A percentile compares a stretch with the other conserved stretches of the same genome.
Evolutionary conservation across 768 basidiomycete species (phyloP).

Genomic region (Suillus subalutaceus): DNA sequence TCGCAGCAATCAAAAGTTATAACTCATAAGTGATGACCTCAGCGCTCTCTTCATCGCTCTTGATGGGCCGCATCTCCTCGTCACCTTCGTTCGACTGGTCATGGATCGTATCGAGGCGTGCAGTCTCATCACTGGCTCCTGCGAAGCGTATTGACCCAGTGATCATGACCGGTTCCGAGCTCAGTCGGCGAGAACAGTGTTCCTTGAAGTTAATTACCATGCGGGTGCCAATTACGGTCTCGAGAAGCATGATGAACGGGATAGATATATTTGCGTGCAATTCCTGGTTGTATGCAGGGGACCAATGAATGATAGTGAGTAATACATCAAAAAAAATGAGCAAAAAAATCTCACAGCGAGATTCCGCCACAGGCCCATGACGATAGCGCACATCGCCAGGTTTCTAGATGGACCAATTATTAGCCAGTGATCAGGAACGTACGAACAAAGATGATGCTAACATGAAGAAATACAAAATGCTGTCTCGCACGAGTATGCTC

Average conservation of each 20-base stretch:
- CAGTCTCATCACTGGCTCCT: slow-evolving; percentile 10
- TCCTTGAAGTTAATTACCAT: slow-evolving; percentile 36
- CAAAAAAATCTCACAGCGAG: slow-evolving; percentile 21
- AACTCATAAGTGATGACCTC: background rate
- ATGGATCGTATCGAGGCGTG: slow-evolving; percentile 19
- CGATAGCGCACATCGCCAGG: slow-evolving; percentile 24
- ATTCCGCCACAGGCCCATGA: slow-evolving; percentile 31
- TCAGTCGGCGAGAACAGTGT: slow-evolving; percentile 22
- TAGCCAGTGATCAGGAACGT: background rate
- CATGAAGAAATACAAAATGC: slow-evolving; percentile 35
- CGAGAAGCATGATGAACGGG: slow-evolving; percentile 35
- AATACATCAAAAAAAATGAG: background rate
- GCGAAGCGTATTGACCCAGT: slow-evolving; percentile 23
- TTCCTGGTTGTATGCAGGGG: slow-evolving; percentile 14
- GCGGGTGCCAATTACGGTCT: slow-evolving; percentile 32
- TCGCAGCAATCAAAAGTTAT: background rate
- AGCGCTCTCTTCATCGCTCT: background rate
- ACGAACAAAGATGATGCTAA: slow-evolving; percentile 15
- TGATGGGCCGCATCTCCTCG: background rate
- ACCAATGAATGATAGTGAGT: too few relatives aligned
- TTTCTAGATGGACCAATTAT: slow-evolving; percentile 22
- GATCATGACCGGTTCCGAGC: slow-evolving; percentile 12
- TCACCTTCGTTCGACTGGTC: slow-evolving; percentile 23
- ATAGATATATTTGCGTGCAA: slow-evolving; percentile 33
- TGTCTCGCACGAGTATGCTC: slow-evolving; percentile 29